A percentile compares a stretch with the other conserved stretches of the same genome.
phyloP scores from a whole-genome alignment of 768 basidiomycete genomes.

The Russula brevipes region DNA sequence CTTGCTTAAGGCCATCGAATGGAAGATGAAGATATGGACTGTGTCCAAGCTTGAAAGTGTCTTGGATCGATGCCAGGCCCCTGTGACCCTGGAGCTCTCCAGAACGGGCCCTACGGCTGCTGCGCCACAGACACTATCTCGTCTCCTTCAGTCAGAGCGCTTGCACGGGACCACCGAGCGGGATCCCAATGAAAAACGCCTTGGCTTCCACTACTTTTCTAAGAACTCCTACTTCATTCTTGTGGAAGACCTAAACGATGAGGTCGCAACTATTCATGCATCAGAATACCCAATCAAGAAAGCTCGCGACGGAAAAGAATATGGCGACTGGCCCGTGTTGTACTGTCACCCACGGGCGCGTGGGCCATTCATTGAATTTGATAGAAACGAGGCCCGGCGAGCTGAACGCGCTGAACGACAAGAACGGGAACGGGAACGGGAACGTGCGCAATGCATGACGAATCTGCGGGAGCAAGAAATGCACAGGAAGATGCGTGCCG shows the following conservation, averaged over 20 bases:
- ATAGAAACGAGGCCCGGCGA: slow-evolving; percentile 64
- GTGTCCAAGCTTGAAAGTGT: slow-evolving; percentile 66
- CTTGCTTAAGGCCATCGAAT: slow-evolving; percentile 59
- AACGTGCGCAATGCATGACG: slow-evolving; percentile 30
- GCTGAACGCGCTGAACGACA: slow-evolving; percentile 32
- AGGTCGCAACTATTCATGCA: slow-evolving; percentile 77
- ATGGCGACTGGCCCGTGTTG: slow-evolving; percentile 76
- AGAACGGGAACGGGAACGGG: slow-evolving; percentile 43
- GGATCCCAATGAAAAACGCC: slow-evolving; percentile 82
- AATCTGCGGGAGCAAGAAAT: slow-evolving; percentile 31
- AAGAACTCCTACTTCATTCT: slow-evolving; percentile 73
- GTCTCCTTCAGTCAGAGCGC: slow-evolving; percentile 73
- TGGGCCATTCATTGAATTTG: slow-evolving; percentile 70
- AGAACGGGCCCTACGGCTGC: slow-evolving; percentile 30
- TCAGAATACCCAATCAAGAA: slow-evolving; percentile 69
- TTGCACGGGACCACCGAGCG: slow-evolving; percentile 83
- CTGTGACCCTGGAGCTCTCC: slow-evolving; percentile 30
- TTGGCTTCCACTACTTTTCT: slow-evolving; percentile 84
- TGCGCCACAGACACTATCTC: slow-evolving; percentile 47
- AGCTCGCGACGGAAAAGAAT: slow-evolving; percentile 47
- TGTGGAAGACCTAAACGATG: slow-evolving; percentile 83
- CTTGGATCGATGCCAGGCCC: slow-evolving; percentile 56
- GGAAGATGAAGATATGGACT: slow-evolving; percentile 86
- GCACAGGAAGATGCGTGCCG: slow-evolving; percentile 25
- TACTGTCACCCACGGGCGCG: slow-evolving; percentile 70